Evolutionary conservation across 495 filamentous ascomycete genomes (phyloP).

Genomic region (Astrothelium subdiscretum): DNA sequence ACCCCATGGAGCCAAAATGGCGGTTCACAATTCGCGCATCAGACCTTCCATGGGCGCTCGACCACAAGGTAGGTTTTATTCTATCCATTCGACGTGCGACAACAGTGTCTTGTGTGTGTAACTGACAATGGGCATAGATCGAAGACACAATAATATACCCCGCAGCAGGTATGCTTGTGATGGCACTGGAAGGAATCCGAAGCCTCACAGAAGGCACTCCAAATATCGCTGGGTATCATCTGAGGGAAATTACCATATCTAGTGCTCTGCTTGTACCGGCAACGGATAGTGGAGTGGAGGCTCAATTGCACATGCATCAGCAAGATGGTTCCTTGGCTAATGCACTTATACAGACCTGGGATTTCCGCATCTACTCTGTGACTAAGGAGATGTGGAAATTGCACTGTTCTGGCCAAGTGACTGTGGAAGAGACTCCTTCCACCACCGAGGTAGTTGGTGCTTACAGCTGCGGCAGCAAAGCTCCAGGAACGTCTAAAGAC

Average conservation of each 20-base stretch:
- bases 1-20: not conserved
- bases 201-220: not conserved
- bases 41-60: not conserved
- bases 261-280: not conserved
- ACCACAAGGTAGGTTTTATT: not conserved
- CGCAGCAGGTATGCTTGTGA: not conserved
- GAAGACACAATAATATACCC: not conserved
- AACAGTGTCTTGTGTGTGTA: too few species aligned
- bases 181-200: not conserved
- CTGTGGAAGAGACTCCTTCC: not conserved
- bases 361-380: not conserved
- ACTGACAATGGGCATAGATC: not conserved
- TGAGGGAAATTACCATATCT: not conserved
- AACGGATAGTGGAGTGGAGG: not conserved
- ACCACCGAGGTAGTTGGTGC: not conserved
- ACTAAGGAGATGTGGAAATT: not conserved
- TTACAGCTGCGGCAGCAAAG: not conserved
- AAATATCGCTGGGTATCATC: not conserved
- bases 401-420: not conserved
- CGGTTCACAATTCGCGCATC: not conserved
- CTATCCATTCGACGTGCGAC: too few species aligned
- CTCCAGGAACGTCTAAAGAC: not conserved
- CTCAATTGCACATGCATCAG: not conserved
- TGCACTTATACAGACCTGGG: not conserved
- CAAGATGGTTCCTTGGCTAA: not conserved